Base-by-base conservation (phyloP, 805 yeast genomes). In the Kodamaea neixiangensis region DNA sequence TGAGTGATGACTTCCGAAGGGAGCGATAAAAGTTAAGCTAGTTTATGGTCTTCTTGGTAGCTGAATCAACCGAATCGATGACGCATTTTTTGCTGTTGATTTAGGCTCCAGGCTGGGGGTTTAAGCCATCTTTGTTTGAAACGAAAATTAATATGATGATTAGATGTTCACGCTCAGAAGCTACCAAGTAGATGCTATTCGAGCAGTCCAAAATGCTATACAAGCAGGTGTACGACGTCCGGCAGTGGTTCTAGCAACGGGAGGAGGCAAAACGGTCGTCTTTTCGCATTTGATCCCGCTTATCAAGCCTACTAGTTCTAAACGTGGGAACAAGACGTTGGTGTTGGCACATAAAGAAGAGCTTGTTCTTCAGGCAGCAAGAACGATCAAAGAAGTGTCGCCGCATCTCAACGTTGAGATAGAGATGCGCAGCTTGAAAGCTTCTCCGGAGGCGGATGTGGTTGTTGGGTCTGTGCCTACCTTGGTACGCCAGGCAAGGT, bases 211-310 rank as follows among this genome's bases (percentile, higher is more conserved):
- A 1, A 57, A 65, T 0, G 77, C 89, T 0, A 62, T 86, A 1
- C 59, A 67, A 0, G 25, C 57, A 2, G 84, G 85, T 1, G 58
- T 66, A 1, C 66, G 75, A 15, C 72, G 94, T 44, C 79, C 90
- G 0, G 97, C 93, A 0, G 91, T 90, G 1, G 86, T 90, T 22
- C 66, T 92, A 35, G 96, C 97, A 11, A 93, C 98, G 0, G 98
- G 98, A 0, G 94, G 96, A 10, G 98, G 98, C 4, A 92, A 92
- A 60, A 92, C 97, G 0, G 89, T 90, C 10, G 83, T 89, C 1
- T 87, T 89, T 62, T 66, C 87, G 0, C 78, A 78, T 55, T 57
- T 86, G 39, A 78, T 87, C 2, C 77, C 81, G 0, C 61, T 69
- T 38, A 64, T 81, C 5, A 53, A 60, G 39, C 75, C 78, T 0